phyloP scores from a whole-genome alignment of 805 yeast genomes.

The Saccharomycopsis amapae region DNA sequence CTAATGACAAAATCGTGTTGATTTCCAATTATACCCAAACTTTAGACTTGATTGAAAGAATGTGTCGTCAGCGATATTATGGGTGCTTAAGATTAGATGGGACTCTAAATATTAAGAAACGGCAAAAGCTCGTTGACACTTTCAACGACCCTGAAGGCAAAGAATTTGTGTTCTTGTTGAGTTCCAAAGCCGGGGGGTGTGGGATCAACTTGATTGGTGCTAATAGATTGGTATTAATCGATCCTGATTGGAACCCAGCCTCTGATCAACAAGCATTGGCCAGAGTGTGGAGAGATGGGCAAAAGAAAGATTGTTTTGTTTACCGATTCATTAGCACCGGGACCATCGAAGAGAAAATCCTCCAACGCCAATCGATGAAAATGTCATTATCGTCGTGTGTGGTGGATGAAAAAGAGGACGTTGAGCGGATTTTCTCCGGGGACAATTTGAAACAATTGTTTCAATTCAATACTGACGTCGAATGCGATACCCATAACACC shows the following conservation, averaged over 20 bases:
- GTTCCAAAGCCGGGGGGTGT: constrained; percentile 98
- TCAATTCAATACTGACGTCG: constrained; percentile 55
- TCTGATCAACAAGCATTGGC: constrained; percentile 94
- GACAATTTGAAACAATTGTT: constrained; percentile 75
- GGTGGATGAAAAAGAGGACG: constrained; percentile 94
- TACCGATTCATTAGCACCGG: constrained; percentile 93
- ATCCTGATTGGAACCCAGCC: constrained; percentile 97
- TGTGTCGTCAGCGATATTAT: constrained; percentile 71
- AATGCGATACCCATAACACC: constrained; percentile 89
- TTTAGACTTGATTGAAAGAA: constrained; percentile 76
- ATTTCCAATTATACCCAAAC: constrained; percentile 95
- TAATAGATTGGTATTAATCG: constrained; percentile 64
- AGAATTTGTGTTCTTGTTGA: constrained; percentile 81
- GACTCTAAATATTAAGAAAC: constrained; percentile 81
- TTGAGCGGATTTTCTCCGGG: constrained; percentile 82
- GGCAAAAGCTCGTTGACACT: constrained; percentile 86
- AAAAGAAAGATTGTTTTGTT: constrained; percentile 91
- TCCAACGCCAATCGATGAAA: constrained; percentile 93
- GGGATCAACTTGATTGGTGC: constrained; percentile 97
- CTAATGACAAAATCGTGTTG: constrained; percentile 90
- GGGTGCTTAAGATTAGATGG: constrained; percentile 86
- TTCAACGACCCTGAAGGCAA: constrained; percentile 86
- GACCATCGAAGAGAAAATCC: constrained; percentile 91
- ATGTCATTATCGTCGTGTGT: constrained; percentile 90
- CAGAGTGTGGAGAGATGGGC: constrained; percentile 92